Percentiles rank a stretch among this genome's conserved stretches.
These are phyloP conservation scores for Cryptomeria japonica DNA, from an alignment of 75 land plant species.

Conservation along the genomic window DNA sequence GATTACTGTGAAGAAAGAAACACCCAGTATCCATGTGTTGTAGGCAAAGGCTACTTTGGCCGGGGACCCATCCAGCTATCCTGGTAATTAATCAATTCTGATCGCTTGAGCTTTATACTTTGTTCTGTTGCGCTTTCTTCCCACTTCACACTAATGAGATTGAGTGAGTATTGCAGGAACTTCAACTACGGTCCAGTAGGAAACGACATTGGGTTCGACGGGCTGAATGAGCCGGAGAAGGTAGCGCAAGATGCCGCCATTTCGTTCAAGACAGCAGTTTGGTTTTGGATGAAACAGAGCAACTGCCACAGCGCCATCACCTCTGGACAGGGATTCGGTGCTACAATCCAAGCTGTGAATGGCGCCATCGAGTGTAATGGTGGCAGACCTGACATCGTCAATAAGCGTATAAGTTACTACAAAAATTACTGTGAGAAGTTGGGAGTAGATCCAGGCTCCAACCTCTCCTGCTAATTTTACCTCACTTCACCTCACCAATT, in stretches of 20 bases:
- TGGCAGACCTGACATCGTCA: constrained; percentile 10
- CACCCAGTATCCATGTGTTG: too few relatives aligned
- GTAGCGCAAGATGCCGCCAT: too few relatives aligned
- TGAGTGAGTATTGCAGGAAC: background rate
- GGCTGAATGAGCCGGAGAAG: too few relatives aligned
- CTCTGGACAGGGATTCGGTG: constrained; percentile 40
- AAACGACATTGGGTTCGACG: too few relatives aligned
- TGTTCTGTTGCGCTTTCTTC: too few relatives aligned
- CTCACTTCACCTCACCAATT: too few relatives aligned
- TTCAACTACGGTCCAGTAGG: too few relatives aligned
- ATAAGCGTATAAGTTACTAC: constrained; percentile 26
- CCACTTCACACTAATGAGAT: constrained; percentile 61
- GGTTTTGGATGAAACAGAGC: background rate
- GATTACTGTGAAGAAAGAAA: constrained; percentile 14
- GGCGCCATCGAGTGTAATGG: constrained; percentile 12
- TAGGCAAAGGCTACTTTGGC: too few relatives aligned
- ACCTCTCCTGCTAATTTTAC: constrained; percentile 28
- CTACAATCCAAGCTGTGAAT: constrained; percentile 34
- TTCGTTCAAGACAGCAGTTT: too few relatives aligned
- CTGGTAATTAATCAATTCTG: constrained; percentile 3
- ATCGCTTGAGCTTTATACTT: too few relatives aligned
- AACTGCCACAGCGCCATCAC: constrained; percentile 19
- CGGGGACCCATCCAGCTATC: too few relatives aligned
- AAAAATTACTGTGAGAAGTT: constrained; percentile 22
- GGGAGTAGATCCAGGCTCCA: constrained; percentile 14